Evolutionary conservation across 202 grass and related monocot species (phyloP).

Genomic region (Schoenoplectus triqueter): DNA sequence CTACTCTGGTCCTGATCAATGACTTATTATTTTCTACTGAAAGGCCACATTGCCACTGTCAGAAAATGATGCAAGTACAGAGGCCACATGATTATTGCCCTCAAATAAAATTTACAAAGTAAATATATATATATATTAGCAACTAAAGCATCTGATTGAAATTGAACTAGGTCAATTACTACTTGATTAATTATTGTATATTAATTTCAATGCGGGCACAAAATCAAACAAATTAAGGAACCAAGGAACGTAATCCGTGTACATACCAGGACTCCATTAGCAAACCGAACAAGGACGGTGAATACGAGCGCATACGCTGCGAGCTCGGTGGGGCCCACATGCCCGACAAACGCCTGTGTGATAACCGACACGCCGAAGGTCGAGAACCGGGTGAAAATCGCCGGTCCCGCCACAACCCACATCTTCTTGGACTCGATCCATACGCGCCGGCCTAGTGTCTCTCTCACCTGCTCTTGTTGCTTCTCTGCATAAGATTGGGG

Average conservation of each 20-base stretch:
- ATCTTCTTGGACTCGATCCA: slow-evolving; percentile 75
- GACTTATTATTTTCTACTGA: background rate
- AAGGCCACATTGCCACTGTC: background rate
- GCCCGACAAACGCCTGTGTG: slow-evolving; percentile 65
- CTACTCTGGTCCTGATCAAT: background rate
- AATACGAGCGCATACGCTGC: slow-evolving; percentile 62
- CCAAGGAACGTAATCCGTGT: background rate
- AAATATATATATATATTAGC: background rate
- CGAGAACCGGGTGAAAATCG: slow-evolving; percentile 77
- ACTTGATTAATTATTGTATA: background rate
- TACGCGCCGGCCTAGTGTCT: slow-evolving; percentile 38
- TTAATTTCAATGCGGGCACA: background rate
- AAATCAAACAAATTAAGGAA: background rate
- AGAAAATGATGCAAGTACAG: too few relatives aligned
- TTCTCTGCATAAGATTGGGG: slow-evolving; percentile 9
- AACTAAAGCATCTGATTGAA: background rate
- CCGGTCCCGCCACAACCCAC: slow-evolving; percentile 77
- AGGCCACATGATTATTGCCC: too few relatives aligned
- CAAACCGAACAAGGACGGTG: slow-evolving; percentile 80
- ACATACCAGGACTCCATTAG: slow-evolving; percentile 75
- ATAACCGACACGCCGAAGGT: slow-evolving; percentile 82
- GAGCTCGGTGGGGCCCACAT: slow-evolving; percentile 71
- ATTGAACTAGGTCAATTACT: background rate
- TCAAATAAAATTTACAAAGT: too few relatives aligned
- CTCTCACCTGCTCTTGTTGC: background rate